Evolutionary conservation across 257 asterid species (phyloP), one percentile per base, ranked within the genome.

Genomic region (Lycium barbarum): DNA sequence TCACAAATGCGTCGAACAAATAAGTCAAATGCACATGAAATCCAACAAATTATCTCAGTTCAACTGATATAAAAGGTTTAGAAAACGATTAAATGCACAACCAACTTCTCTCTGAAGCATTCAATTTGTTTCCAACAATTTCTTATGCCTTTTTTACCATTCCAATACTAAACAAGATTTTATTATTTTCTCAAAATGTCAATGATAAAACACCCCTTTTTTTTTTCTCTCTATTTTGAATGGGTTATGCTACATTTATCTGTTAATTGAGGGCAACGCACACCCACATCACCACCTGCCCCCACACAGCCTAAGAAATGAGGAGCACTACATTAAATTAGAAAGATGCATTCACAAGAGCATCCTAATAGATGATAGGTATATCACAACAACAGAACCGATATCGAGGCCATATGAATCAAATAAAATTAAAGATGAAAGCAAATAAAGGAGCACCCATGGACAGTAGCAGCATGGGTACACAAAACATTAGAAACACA

Each of bases 241-340:
- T 22, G 81, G 62, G 81, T 51, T 22, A 22, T 49, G 43, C 20
- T 74, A 49, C 81, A 49, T 6, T 11, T 74, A 12, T 74, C 81
- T 51, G 43, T 74, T 74, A 49, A 74, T 11, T 17, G 14, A 74
- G 81, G 20, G 20, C 59, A 74, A 49, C 8, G 13, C 40, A 74
- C 13, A 49, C 43, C 81, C 62, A 74, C 81, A 7, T 74, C 3
- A 2, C 20, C 18, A 51, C 62, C 81, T 74, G 1, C 22, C 5
- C 43, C 62, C 61, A 74, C 9, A 73, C 59, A 74, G 59, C 61
- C 40, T 20, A 74, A 74, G 81, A 49, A 6, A 74, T 45, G 61
- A 74, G 81, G 61, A 20, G 43, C 61, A 49, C 43, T 20, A 74
- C 12, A 47, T 74, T 0, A 47, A 47, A 74, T 49, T 6, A 73